These are phyloP conservation scores for Neofusicoccum laricinum DNA, from an alignment of 2,329 filamentous ascomycete genomes.

Conservation along the genomic window DNA sequence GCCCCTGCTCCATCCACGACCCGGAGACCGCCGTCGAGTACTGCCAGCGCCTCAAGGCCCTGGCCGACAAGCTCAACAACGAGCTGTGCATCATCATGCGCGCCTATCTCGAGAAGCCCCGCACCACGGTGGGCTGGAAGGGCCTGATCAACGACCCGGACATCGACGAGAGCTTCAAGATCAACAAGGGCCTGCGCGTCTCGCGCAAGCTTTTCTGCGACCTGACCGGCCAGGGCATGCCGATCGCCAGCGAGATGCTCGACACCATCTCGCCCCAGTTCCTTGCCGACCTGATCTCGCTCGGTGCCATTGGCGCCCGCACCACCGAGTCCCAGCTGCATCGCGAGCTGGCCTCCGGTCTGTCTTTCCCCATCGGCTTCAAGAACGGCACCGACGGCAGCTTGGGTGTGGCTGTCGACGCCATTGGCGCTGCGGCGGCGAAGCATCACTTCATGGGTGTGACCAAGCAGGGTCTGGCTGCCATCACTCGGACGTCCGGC, in stretches of 20 bases:
- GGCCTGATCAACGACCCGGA: constrained; percentile 98
- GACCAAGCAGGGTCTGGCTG: constrained; percentile 93
- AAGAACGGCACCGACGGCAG: constrained; percentile 98
- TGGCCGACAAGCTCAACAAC: constrained; percentile 74
- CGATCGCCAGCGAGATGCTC: constrained; percentile 96
- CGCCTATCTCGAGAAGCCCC: constrained; percentile 97
- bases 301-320: constrained; percentile 91
- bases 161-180: constrained; percentile 95
- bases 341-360: constrained; percentile 88
- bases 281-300: constrained; percentile 90
- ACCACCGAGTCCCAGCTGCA: constrained; percentile 97
- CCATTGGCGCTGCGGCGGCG: constrained; percentile 77
- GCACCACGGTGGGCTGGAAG: constrained; percentile 98
- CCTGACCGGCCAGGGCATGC: constrained; percentile 81
- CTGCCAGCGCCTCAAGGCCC: constrained; percentile 70
- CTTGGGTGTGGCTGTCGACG: constrained; percentile 87
- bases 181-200: constrained; percentile 95
- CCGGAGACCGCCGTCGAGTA: constrained; percentile 86
- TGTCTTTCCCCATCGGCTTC: constrained; percentile 98
- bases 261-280: constrained; percentile 99
- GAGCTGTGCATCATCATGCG: constrained; percentile 96
- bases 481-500: constrained; percentile 87
- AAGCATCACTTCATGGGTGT: constrained; percentile 98
- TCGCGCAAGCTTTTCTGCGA: constrained; percentile 93
- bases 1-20: constrained; percentile 97